phyloP scores from a whole-genome alignment of 495 filamentous ascomycete genomes.

The Aspergillus saccharolyticus region DNA sequence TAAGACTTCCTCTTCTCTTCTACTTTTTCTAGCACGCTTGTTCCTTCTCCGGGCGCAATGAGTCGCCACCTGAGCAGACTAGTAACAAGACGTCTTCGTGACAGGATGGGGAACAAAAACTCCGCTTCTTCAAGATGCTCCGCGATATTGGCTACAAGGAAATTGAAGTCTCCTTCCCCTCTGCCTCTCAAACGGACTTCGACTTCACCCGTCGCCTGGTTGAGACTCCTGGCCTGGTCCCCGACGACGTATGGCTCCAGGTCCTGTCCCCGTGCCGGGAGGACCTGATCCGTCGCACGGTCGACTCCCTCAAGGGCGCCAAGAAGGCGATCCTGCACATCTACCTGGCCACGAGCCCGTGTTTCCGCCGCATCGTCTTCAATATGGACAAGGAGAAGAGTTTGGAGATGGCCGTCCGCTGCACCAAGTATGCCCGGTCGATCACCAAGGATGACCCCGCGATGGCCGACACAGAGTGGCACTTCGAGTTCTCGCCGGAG shows the following conservation, averaged over 20 bases:
- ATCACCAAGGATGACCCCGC: constrained; percentile 93
- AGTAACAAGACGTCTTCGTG: constrained; percentile 1
- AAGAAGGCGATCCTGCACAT: constrained; percentile 98
- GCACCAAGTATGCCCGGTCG: constrained; percentile 78
- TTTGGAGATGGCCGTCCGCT: constrained; percentile 77
- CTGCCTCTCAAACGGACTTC: constrained; percentile 89
- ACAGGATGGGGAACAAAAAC: constrained; percentile 91
- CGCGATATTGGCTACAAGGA: constrained; percentile 94
- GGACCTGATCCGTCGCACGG: constrained; percentile 86
- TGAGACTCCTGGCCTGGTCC: constrained; percentile 78
- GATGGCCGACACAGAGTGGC: constrained; percentile 72
- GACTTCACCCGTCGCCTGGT: constrained; percentile 89
- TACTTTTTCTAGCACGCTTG: background rate
- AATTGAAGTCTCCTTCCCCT: constrained; percentile 95
- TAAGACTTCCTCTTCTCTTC: constrained; percentile 25
- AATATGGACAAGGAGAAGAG: constrained; percentile 77
- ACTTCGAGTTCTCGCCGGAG: constrained; percentile 94
- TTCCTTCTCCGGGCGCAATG: background rate
- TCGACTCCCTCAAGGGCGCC: constrained; percentile 80
- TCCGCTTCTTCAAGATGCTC: constrained; percentile 90
- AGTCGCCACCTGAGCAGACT: background rate
- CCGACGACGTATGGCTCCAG: constrained; percentile 93
- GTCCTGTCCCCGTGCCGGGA: constrained; percentile 90
- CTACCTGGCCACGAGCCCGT: constrained; percentile 91
- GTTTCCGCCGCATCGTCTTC: constrained; percentile 88